A percentile compares a stretch with the other conserved stretches of the same genome.
Evolutionary conservation across 345 rosid species (phyloP).

Genomic region (Eucalyptus melliodora): DNA sequence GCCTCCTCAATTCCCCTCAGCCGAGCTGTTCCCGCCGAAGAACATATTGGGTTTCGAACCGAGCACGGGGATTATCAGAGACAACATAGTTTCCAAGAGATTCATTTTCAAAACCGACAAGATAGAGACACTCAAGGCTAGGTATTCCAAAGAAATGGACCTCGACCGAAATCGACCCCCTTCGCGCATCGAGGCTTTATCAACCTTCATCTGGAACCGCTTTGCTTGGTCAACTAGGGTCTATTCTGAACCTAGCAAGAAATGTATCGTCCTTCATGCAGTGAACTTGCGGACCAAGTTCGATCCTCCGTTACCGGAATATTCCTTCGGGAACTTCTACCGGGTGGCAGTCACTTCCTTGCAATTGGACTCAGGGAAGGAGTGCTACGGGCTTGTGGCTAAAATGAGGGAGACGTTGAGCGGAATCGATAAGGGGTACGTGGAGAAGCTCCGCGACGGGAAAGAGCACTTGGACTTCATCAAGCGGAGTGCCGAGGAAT

Average conservation of each 20-base stretch:
- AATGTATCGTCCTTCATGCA: background rate
- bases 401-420: conserved; percentile 11
- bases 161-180: background rate
- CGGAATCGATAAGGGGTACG: conserved; percentile 4
- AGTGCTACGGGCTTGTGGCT: background rate
- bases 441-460: conserved; percentile 13
- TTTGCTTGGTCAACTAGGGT: background rate
- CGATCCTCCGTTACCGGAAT: background rate
- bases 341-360: background rate
- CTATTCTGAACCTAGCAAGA: background rate
- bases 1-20: conserved; percentile 4
- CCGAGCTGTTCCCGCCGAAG: conserved; percentile 13
- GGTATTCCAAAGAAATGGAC: background rate
- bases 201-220: conserved; percentile 20
- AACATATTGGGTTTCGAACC: background rate
- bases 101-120: conserved; percentile 5
- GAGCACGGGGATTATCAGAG: background rate
- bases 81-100: conserved; percentile 6
- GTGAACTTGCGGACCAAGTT: conserved; percentile 11
- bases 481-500: background rate
- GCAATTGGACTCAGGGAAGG: background rate
- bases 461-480: conserved; percentile 1
- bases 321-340: conserved; percentile 1
- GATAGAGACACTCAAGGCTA: background rate
- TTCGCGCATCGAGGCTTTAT: conserved; percentile 22